Evolutionary conservation across 805 yeast species (phyloP), one percentile per base, ranked within the genome.

Genomic region (Candida ipomoeae): DNA sequence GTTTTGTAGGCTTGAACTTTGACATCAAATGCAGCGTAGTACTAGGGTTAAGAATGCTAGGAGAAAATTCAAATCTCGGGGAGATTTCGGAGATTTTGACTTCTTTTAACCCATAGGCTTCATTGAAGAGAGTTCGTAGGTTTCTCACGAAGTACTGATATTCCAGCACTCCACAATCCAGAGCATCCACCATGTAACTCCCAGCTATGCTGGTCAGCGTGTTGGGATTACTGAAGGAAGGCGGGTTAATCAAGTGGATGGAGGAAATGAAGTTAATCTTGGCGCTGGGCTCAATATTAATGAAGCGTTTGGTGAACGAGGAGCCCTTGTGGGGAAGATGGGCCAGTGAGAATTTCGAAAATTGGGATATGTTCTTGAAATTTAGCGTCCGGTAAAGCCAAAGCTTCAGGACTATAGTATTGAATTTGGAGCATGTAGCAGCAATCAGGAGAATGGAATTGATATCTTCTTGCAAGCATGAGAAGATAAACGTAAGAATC

Each of bases 41-140:
- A 14, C 47, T 37, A 1, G 55, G 17, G 13, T 48, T 49, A 11
- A 49, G 39, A 26, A 55, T 49, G 62, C 59, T 40, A 39, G 57
- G 33, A 59, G 67, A 37, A 50, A 78, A 76, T 37, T 60, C 65
- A 57, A 82, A 82, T 20, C 73, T 73, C 5, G 83, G 82, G 4
- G 82, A 73, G 1, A 82, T 71, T 42, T 80, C 75, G 18, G 66
- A 63, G 10, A 82, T 53, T 14, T 62, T 58, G 6, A 82, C 56
- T 21, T 66, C 66, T 32, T 68, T 61, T 7, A 81, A 53, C 39
- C 80, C 81, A 39, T 77, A 82, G 6, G 80, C 67, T 34, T 73
- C 72, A 40, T 71, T 73, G 13, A 81, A 65, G 13, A 81, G 67
- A 40, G 54, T 51, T 2, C 49, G 46, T n/a, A 72, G 53, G 13